Evolutionary conservation across 805 yeast species (phyloP), one percentile per base, ranked within the genome.

Genomic region (Teunomyces gatunensis): DNA sequence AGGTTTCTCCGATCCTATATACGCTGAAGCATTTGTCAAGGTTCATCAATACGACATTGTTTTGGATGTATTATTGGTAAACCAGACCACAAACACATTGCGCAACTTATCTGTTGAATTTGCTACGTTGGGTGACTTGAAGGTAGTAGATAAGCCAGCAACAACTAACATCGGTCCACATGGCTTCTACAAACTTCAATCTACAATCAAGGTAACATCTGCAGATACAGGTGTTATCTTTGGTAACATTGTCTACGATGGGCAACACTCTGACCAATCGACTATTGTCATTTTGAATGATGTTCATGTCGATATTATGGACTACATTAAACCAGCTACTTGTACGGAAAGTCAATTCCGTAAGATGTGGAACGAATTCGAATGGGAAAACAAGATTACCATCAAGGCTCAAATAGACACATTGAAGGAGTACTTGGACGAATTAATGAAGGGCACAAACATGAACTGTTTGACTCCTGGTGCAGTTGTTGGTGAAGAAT

Each of bases 171-270:
- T 94, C 51, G 96, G 96, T 20, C 96, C 99, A n/a, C 96, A 91
- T 69, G 97, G 97, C 17, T 94, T 94, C 82, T 89, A 89, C 70
- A 87, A 87, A 52, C 78, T 88, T 30, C 91, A 89, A 57, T 83
- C 91, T 41, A 91, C 97, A 2, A 80, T 94, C 55, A 90, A 90
- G 69, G 99, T 94, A 39, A 86, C 96, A 0, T 87, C 96, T 39
- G 97, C 98, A 12, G 99, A 95, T 62, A 91, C 99, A 6, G 99
- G 98, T 58, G 97, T 92, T 46, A 89, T 94, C 44, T 94, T 94
- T 64, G 99, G 99, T 64, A 92, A 92, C 70, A 90, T 94, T 64
- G 87, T 92, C 11, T 94, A 92, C 65, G 98, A 91, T 67, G 98
- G 98, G 47, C 95, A 86, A 50, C 95, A 92, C 59, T 91, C 96